phyloP scores from a whole-genome alignment of 2,329 filamentous ascomycete species.

The Trichophyton mentagrophytes region DNA sequence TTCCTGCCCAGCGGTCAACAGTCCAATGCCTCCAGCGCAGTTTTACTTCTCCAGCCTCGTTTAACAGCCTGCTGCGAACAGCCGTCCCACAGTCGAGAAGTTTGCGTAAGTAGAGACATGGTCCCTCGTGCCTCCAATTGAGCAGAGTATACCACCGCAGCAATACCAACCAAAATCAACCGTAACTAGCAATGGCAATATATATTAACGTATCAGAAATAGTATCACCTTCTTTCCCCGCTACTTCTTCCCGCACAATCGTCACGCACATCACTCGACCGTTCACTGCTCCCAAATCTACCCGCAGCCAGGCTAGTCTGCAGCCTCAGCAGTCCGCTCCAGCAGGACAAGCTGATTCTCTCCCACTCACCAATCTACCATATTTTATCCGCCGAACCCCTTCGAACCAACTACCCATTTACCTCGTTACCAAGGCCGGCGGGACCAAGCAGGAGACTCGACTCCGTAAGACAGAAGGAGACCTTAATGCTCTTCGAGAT shows the following conservation, averaged over 20 bases:
- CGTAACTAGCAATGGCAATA: background rate
- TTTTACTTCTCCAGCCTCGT: background rate
- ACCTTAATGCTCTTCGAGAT: conserved; percentile 48
- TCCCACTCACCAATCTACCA: conserved; percentile 36
- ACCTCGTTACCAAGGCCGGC: conserved; percentile 58
- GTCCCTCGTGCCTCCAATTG: background rate
- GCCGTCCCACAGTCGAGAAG: background rate
- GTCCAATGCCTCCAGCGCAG: background rate
- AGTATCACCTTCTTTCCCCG: background rate
- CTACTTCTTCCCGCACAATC: conserved; percentile 9
- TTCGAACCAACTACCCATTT: conserved; percentile 62
- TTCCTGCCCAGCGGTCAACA: background rate
- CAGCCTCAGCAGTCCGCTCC: background rate
- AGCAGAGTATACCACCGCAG: background rate
- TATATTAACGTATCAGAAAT: background rate
- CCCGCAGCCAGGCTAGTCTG: background rate
- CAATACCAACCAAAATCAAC: background rate
- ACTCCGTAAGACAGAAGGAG: conserved; percentile 68
- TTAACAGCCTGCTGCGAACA: background rate
- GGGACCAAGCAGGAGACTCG: conserved; percentile 62
- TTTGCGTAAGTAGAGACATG: background rate
- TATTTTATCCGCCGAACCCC: conserved; percentile 63
- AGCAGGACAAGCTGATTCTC: conserved; percentile 12
- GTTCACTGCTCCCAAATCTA: conserved; percentile 12
- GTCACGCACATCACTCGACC: conserved; percentile 11